phyloP scores from a whole-genome alignment of 495 filamentous ascomycete genomes.

The Penicillium cosmopolitanum region DNA sequence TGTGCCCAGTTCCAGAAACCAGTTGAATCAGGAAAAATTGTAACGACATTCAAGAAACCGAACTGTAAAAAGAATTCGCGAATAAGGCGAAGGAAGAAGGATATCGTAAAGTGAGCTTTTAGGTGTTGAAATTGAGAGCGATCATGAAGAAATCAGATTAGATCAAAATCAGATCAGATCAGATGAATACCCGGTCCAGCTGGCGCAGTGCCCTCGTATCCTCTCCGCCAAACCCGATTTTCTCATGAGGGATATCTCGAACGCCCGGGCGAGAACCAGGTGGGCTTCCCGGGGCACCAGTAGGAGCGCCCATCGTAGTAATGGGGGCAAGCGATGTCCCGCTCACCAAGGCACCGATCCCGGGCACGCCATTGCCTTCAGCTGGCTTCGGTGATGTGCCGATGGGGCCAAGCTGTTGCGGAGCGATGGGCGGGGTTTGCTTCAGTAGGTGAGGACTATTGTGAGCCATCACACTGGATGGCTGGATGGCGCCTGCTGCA shows the following conservation, averaged over 20 bases:
- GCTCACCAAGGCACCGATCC: conserved; percentile 56
- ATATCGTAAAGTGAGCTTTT: no score
- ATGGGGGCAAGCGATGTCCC: conserved; percentile 47
- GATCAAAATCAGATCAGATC: conserved; percentile 12
- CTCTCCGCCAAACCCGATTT: conserved; percentile 63
- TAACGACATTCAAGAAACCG: conserved; percentile 6
- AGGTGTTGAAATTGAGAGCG: no score
- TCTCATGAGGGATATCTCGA: conserved; percentile 66
- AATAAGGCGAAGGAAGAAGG: neutral
- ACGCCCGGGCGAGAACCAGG: conserved; percentile 21
- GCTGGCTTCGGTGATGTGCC: conserved; percentile 28
- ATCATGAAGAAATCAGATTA: neutral
- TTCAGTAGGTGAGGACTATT: conserved; percentile 41
- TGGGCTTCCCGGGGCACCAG: conserved; percentile 17
- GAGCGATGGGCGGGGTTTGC: conserved; percentile 32
- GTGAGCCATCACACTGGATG: conserved; percentile 28
- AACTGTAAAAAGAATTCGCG: neutral
- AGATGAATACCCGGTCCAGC: conserved; percentile 58
- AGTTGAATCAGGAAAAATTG: conserved; percentile 5
- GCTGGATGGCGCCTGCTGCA: conserved; percentile 31
- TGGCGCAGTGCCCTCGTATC: conserved; percentile 68
- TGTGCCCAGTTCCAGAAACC: conserved; percentile 12
- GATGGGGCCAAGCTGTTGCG: conserved; percentile 26
- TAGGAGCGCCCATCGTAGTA: conserved; percentile 34
- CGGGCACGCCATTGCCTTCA: conserved; percentile 51